Base-by-base conservation (phyloP, 345 rosid genomes). In the Populus pruinosa region DNA sequence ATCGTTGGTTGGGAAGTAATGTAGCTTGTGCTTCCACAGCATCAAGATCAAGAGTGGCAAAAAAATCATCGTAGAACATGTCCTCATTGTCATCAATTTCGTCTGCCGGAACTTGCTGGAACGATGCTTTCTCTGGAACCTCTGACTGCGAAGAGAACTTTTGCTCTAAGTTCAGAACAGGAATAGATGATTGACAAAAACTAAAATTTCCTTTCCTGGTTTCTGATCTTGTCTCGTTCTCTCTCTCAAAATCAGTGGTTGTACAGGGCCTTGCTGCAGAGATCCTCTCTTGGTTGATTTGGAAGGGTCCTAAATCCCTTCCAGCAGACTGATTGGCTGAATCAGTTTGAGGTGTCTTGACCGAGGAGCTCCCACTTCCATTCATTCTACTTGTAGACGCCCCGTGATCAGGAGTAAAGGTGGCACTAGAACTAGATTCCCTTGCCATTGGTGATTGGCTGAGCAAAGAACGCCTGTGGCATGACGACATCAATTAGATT, bases 11-110 rank as follows among this genome's bases (percentile, higher is more conserved):
- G 63, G 91, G 87, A 85, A 89, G 85, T 81, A 82, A 71, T 33
- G 90, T 76, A 41, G 98, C 99, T 44, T 92, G 90, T 44, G 90
- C 96, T 84, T 95, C 99, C 75, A 95, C 76, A 4, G 94, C 98
- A 76, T 95, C 97, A 59, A 95, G 90, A 83, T 93, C 98, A 36
- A 94, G 67, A 49, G 85, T 65, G 25, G 88, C 97, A 25, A 84
- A 95, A 82, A 95, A 95, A 76, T 93, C 98, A 69, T 94, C 98
- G 67, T 84, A 87, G 33, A 80, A 76, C 16, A 63, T 72, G 13
- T 87, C 86, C 1, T 31, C 76, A 7, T 81, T 63, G 16, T 33
- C 78, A 20, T 74, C 80, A 35, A 20, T 18, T 29, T 69, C 71
- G 25, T 76, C 82, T 13, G 69, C 61, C n/a, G 79, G 72, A 70